These are phyloP conservation scores for Diaporthe eres DNA, from an alignment of 2,329 filamentous ascomycete species.

Conservation along the genomic window DNA sequence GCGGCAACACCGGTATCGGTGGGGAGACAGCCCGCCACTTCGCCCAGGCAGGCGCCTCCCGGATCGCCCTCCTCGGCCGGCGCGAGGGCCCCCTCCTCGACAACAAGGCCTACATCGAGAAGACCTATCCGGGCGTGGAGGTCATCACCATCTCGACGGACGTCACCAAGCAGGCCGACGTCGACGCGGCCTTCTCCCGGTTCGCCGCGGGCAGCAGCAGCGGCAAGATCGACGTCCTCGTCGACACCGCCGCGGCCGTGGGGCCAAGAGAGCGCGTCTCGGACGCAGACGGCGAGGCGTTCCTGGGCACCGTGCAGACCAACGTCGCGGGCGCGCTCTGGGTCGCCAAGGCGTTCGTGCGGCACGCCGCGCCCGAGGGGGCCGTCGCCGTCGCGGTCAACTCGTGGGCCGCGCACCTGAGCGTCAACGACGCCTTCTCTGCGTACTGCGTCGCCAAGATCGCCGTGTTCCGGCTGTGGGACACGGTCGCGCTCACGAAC, in stretches of 20 bases:
- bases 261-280: neutral
- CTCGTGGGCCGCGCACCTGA: slow-evolving; percentile 20
- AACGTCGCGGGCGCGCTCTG: neutral
- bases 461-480: slow-evolving; percentile 40
- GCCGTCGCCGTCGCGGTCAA: slow-evolving; percentile 4
- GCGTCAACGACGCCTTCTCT: slow-evolving; percentile 33
- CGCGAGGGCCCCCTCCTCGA: slow-evolving; percentile 17
- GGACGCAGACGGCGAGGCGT: neutral
- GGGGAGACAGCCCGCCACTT: slow-evolving; percentile 8
- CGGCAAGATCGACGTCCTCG: slow-evolving; percentile 12
- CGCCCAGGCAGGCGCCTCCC: slow-evolving; percentile 3
- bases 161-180: neutral
- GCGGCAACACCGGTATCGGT: slow-evolving; percentile 18
- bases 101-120: slow-evolving; percentile 19
- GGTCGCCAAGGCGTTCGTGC: neutral
- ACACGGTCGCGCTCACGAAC: slow-evolving; percentile 42
- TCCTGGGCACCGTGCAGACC: neutral
- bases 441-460: slow-evolving; percentile 40
- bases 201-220: neutral
- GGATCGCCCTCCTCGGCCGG: slow-evolving; percentile 19
- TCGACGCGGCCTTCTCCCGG: neutral
- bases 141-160: neutral
- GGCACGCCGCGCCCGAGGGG: slow-evolving; percentile 12
- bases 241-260: neutral
- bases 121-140: neutral